Conservation (phyloP, 1,139 yeast species). For the Nakaseomyces nivariensis region DNA sequence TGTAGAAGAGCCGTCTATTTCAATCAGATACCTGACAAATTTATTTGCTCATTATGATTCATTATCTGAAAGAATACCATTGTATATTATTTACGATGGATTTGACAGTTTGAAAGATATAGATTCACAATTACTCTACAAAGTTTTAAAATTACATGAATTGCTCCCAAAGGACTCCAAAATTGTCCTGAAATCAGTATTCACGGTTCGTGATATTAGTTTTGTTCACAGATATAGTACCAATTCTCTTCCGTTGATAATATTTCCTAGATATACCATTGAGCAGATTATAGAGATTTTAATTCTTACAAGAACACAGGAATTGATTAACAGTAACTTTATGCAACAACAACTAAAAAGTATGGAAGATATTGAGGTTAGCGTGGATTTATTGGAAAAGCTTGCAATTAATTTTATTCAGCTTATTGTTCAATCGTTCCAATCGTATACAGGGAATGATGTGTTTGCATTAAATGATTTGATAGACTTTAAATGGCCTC, state of each 20-base stretch:
- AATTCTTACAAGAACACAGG: conserved; percentile 12
- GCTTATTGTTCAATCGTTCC: conserved; percentile 25
- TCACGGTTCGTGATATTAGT: conserved; percentile 17
- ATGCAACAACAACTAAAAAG: conserved; percentile 7
- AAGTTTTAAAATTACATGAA: conserved; percentile 23
- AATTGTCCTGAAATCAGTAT: conserved; percentile 20
- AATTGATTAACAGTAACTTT: conserved; percentile 10
- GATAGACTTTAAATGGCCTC: conserved; percentile 27
- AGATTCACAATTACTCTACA: conserved; percentile 24
- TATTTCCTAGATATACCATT: conserved; percentile 25
- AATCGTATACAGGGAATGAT: conserved; percentile 28
- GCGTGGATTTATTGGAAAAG: conserved; percentile 10
- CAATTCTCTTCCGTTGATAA: conserved; percentile 20
- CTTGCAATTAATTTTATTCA: conserved; percentile 21
- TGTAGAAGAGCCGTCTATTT: conserved; percentile 25
- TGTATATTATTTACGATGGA: conserved; percentile 24
- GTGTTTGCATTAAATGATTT: conserved; percentile 21
- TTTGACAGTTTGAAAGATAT: conserved; percentile 26
- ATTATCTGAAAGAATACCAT: conserved; percentile 7
- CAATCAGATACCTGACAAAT: conserved; percentile 17
- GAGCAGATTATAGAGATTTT: conserved; percentile 19
- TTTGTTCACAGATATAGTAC: conserved; percentile 23
- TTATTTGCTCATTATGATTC: conserved; percentile 14
- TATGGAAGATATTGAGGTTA: conserved; percentile 9
- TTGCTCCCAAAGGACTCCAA: conserved; percentile 13